phyloP scores from a whole-genome alignment of 306 rosid genomes.

The Vicia villosa region DNA sequence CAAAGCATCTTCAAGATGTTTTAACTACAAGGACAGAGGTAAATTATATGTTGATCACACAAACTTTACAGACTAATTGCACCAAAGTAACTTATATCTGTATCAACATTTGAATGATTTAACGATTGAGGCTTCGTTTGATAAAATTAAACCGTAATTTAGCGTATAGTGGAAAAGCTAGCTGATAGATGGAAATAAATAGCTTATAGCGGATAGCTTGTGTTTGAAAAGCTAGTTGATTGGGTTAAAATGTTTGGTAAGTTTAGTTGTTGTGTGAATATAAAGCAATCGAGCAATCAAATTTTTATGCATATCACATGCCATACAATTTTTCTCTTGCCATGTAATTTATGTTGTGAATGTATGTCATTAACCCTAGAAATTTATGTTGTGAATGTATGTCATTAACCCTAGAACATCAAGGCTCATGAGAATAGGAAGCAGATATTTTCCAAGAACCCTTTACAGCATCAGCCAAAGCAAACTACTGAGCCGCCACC shows the following conservation, averaged over 20 bases:
- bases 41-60: slow-evolving; percentile 35
- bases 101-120: too few species aligned
- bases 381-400: slow-evolving; percentile 29
- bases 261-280: too few species aligned
- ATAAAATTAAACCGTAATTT: too few species aligned
- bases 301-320: background rate
- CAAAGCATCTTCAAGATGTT: slow-evolving; percentile 81
- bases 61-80: background rate
- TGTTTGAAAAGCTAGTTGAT: too few species aligned
- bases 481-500: slow-evolving; percentile 76
- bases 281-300: background rate
- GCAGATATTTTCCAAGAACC: slow-evolving; percentile 79
- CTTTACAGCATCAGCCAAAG: slow-evolving; percentile 68
- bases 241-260: too few species aligned
- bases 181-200: too few species aligned
- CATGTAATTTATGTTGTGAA: slow-evolving; percentile 12
- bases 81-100: background rate
- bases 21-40: slow-evolving; percentile 86
- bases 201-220: too few species aligned
- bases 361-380: slow-evolving; percentile 44
- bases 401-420: slow-evolving; percentile 57
- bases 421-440: slow-evolving; percentile 93
- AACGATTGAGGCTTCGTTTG: too few species aligned
- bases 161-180: too few species aligned
- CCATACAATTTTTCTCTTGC: too few species aligned